These are phyloP conservation scores for Prunella vulgaris DNA, from an alignment of 257 asterid species.

Conservation along the genomic window DNA sequence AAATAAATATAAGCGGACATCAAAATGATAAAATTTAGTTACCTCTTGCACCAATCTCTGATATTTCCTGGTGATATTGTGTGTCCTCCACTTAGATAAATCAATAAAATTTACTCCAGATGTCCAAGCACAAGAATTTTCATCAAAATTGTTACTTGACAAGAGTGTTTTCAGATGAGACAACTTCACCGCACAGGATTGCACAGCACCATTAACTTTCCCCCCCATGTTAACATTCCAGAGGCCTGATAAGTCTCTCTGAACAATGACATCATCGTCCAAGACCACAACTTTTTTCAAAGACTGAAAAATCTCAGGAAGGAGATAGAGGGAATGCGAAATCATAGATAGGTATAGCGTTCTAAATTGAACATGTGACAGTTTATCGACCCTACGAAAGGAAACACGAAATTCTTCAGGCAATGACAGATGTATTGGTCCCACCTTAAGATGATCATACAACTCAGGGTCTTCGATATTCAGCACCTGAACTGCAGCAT, in stretches of 20 bases:
- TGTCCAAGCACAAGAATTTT: slow-evolving; percentile 80
- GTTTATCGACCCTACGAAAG: slow-evolving; percentile 56
- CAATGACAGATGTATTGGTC: slow-evolving; percentile 51
- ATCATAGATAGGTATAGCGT: slow-evolving; percentile 75
- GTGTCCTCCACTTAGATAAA: slow-evolving; percentile 73
- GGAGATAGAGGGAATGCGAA: slow-evolving; percentile 81
- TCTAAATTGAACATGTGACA: slow-evolving; percentile 42
- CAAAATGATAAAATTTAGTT: slow-evolving; percentile 15
- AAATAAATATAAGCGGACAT: slow-evolving; percentile 4
- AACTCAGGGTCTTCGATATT: slow-evolving; percentile 69
- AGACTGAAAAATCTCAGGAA: slow-evolving; percentile 66
- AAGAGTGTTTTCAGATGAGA: slow-evolving; percentile 53
- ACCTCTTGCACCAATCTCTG: slow-evolving; percentile 65
- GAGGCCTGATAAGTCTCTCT: slow-evolving; percentile 80
- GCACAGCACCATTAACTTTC: slow-evolving; percentile 81
- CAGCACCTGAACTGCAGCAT: slow-evolving; percentile 82
- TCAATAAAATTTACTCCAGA: slow-evolving; percentile 83
- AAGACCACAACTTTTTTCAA: slow-evolving; percentile 78
- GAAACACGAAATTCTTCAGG: slow-evolving; percentile 94
- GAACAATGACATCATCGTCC: slow-evolving; percentile 87
- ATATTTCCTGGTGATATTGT: slow-evolving; percentile 54
- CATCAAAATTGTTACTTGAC: slow-evolving; percentile 41
- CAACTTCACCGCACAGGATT: slow-evolving; percentile 62
- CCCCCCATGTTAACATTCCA: slow-evolving; percentile 90
- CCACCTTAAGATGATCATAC: slow-evolving; percentile 40